These are phyloP conservation scores for Acanthamoeba triangularis DNA, from an alignment of 208 protist genomes.

Conservation along the genomic window DNA sequence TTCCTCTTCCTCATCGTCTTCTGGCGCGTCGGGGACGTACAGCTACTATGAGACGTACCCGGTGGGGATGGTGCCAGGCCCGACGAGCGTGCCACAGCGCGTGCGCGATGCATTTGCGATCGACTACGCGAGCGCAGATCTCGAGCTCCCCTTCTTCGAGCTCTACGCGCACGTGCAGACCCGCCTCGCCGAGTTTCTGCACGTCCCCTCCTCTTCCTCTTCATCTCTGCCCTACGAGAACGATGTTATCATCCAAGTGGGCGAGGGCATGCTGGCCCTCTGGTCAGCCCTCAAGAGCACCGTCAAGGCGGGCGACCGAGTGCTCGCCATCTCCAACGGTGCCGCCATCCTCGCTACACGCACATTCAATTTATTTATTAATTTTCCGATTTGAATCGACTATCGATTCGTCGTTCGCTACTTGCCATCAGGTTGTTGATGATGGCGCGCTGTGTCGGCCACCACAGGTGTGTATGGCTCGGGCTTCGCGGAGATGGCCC, in stretches of 20 bases:
- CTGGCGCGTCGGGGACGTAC: too few relatives aligned
- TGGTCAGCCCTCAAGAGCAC: constrained; percentile 74
- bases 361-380: too few relatives aligned
- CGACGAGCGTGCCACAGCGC: not conserved
- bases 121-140: constrained; percentile 23
- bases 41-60: constrained; percentile 27
- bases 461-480: constrained; percentile 33
- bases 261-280: constrained; percentile 77
- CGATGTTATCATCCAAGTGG: constrained; percentile 54
- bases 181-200: not conserved
- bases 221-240: not conserved
- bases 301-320: constrained; percentile 39
- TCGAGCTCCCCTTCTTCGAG: constrained; percentile 50
- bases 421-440: not conserved
- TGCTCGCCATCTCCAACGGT: constrained; percentile 62
- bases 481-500: constrained; percentile 72
- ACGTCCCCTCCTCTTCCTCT: not conserved
- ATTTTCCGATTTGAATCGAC: not conserved
- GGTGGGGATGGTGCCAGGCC: constrained; percentile 57
- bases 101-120: not conserved
- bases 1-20: too few relatives aligned
- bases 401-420: not conserved
- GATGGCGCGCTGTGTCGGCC: not conserved
- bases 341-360: not conserved
- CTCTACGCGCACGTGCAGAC: constrained; percentile 33